Evolutionary conservation across 2,329 filamentous ascomycete species (phyloP).

Genomic region (Colletotrichum sp.): DNA sequence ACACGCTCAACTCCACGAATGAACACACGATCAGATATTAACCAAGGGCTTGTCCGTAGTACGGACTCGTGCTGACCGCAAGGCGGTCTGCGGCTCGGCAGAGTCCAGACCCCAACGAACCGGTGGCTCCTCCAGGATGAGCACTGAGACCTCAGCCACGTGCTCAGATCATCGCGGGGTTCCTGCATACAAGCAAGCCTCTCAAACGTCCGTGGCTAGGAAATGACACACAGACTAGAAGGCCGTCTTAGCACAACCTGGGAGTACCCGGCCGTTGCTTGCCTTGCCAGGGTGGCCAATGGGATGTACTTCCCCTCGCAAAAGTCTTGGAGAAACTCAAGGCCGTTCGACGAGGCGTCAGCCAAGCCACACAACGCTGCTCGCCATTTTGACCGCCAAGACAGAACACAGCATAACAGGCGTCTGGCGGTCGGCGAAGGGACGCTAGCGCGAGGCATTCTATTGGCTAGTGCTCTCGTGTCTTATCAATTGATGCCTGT

Average conservation of each 20-base stretch:
- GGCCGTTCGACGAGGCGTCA: slow-evolving; percentile 7
- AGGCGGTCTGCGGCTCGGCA: background rate
- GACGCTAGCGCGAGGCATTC: background rate
- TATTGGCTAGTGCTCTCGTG: background rate
- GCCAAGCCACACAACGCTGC: slow-evolving; percentile 7
- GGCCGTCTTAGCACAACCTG: too few species aligned
- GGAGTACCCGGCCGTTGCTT: background rate
- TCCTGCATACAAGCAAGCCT: background rate
- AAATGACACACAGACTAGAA: background rate
- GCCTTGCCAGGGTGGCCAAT: background rate
- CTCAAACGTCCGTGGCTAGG: background rate
- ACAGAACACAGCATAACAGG: background rate
- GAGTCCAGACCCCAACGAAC: background rate
- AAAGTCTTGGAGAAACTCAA: slow-evolving; percentile 3
- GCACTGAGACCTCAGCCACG: background rate
- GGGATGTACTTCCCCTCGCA: background rate
- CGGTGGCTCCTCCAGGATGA: background rate
- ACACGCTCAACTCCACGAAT: background rate
- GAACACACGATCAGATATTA: background rate
- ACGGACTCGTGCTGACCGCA: background rate
- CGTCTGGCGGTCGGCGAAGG: background rate
- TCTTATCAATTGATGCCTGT: background rate
- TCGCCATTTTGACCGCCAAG: background rate
- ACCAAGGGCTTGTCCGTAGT: background rate
- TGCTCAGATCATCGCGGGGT: background rate